These are phyloP conservation scores for Discostella pseudostelligera DNA, from an alignment of 108 stramenopile species.

Conservation along the genomic window DNA sequence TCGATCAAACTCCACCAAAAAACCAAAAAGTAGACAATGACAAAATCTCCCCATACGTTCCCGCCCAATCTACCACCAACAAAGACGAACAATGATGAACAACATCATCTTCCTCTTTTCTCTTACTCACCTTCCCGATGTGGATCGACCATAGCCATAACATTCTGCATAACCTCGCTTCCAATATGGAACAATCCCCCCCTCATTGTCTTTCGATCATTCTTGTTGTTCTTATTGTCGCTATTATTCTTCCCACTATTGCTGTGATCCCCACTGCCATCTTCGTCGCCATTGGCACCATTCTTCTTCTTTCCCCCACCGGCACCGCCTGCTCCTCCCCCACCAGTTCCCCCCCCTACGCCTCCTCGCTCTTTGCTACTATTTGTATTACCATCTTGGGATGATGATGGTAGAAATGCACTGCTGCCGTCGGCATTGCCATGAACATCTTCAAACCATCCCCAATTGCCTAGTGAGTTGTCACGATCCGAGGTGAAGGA, in stretches of 20 bases:
- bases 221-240: slow-evolving; percentile 10
- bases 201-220: slow-evolving; percentile 6
- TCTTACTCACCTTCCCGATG: slow-evolving; percentile 35
- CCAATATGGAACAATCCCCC: slow-evolving; percentile 45
- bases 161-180: slow-evolving; percentile 33
- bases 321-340: background rate
- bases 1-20: too few species aligned
- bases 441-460: slow-evolving; percentile 86
- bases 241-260: background rate
- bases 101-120: too few species aligned
- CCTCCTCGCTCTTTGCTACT: background rate
- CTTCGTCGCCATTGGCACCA: too few species aligned
- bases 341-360: background rate
- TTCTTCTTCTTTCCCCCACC: slow-evolving; percentile 9
- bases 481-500: background rate
- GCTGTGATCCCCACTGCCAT: too few species aligned
- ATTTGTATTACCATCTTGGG: background rate
- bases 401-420: background rate
- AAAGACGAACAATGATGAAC: background rate
- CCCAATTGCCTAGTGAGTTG: slow-evolving; percentile 44
- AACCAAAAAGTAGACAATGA: too few species aligned
- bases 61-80: too few species aligned
- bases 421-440: slow-evolving; percentile 15
- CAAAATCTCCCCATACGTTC: too few species aligned
- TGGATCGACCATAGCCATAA: slow-evolving; percentile 23